Conservation (phyloP, 1,284 basidiomycete species). For the Naganishia sp. region DNA sequence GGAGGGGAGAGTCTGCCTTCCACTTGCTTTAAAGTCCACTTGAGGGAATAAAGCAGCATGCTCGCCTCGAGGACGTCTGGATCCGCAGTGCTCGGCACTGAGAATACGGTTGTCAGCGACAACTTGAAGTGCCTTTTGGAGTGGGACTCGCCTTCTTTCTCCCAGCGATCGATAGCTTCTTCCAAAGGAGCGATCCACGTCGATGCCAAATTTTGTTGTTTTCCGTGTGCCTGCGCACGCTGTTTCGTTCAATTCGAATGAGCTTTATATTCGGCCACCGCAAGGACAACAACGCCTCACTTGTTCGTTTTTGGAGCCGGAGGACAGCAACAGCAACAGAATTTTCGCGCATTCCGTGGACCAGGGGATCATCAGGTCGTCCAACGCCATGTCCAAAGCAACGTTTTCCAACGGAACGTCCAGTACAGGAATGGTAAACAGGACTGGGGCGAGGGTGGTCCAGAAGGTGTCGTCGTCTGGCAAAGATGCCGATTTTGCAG, state of each 20-base stretch:
- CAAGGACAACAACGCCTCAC: neutral
- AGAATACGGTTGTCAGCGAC: too few relatives aligned
- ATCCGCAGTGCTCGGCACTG: neutral
- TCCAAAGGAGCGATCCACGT: conserved; percentile 1
- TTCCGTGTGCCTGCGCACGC: neutral
- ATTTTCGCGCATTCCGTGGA: conserved; percentile 13
- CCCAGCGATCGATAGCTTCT: conserved; percentile 1
- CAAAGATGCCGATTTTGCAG: neutral
- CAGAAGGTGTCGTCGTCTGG: conserved; percentile 3
- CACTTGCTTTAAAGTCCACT: conserved; percentile 19
- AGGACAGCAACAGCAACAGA: conserved; percentile 2
- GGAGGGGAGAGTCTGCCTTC: neutral
- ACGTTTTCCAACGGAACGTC: conserved; percentile 6
- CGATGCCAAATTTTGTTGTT: neutral
- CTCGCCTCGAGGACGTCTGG: neutral
- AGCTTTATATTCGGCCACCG: neutral
- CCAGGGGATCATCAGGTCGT: conserved; percentile 10
- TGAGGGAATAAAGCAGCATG: conserved; percentile 19
- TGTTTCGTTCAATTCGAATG: neutral
- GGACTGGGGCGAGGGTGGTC: conserved; percentile 9
- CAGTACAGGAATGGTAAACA: conserved; percentile 3
- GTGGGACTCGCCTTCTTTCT: conserved; percentile 5
- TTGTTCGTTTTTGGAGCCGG: neutral
- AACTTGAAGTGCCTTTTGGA: neutral
- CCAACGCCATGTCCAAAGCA: neutral